Percentiles rank a stretch among this genome's conserved stretches.
Conservation (phyloP, 2,329 filamentous ascomycete genomes). For the Fusarium anguioides region DNA sequence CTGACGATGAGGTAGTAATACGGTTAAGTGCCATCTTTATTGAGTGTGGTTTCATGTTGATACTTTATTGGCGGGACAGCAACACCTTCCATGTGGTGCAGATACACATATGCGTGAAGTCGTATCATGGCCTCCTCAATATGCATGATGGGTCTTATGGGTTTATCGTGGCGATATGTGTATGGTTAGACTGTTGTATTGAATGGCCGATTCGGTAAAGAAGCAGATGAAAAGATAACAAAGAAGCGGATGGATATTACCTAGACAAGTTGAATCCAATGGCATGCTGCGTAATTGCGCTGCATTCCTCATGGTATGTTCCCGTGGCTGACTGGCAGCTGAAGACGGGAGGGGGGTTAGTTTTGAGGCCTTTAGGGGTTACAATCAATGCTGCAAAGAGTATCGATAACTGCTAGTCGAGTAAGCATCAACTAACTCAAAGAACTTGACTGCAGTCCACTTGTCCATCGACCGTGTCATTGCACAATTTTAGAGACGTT, state of each 20-base stretch:
- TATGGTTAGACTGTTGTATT: constrained; percentile 10
- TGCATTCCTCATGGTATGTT: constrained; percentile 25
- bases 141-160: constrained; percentile 1
- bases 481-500: background rate
- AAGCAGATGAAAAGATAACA: background rate
- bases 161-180: constrained; percentile 36
- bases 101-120: constrained; percentile 11
- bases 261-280: background rate
- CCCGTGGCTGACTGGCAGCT: background rate
- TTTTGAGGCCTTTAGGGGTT: constrained; percentile 11
- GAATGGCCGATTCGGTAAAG: background rate
- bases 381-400: background rate
- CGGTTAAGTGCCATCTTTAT: background rate
- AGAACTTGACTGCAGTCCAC: background rate
- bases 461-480: no score
- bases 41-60: background rate
- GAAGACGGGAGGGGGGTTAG: background rate
- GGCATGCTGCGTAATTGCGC: constrained; percentile 25
- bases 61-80: constrained; percentile 14
- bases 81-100: constrained; percentile 21
- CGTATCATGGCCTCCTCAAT: constrained; percentile 11
- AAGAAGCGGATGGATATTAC: background rate
- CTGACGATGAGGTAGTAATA: background rate
- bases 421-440: background rate
- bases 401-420: background rate